Base-by-base conservation (phyloP, 306 rosid species). In the Quillaja saponaria region DNA sequence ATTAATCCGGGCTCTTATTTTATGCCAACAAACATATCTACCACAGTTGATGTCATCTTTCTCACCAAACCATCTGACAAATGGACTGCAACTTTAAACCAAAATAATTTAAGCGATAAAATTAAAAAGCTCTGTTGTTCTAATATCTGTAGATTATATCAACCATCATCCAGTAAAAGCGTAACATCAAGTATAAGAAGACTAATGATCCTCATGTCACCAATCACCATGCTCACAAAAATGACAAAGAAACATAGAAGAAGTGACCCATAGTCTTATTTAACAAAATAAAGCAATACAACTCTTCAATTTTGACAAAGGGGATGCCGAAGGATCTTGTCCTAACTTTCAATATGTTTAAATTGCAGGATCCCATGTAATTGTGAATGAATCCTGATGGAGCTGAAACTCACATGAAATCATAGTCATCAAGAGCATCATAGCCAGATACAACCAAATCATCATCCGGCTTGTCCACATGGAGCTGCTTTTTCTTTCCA, bases 401-500 rank as follows among this genome's bases (percentile, higher is more conserved):
- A 70, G 49, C 55, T 20, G 52, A 64, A 60, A 64, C 68, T 88
- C 84, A 88, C 98, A 91, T 92, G 77, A 89, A 92, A 73, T 92
- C 95, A 64, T 62, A 83, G 16, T 92, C 99, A 71, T 89, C 99
- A 7, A 89, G 33, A 52, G 52, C 91, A 71, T 83, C 94, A 58
- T 85, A 85, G 28, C 66, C 28, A 51, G 67, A 74, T 12, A 62
- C 69, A 65, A 74, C 79, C 62, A 83, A 55, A 64, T 92, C 97
- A 17, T 92, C 99, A 53, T 87, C 96, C 15, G 95, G 81, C 60
- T 83, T 87, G 48, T 81, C 97, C 6, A 92, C 94, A 71, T 49
- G 86, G 34, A 92, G 92, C 72, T 89, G 99, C 79, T 85, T 87
- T 78, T 89, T 92, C 89, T 81, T 92, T 34, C 77, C 80, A 66